Conservation (phyloP, 768 basidiomycete genomes). For the Auricularia auricula-judae region DNA sequence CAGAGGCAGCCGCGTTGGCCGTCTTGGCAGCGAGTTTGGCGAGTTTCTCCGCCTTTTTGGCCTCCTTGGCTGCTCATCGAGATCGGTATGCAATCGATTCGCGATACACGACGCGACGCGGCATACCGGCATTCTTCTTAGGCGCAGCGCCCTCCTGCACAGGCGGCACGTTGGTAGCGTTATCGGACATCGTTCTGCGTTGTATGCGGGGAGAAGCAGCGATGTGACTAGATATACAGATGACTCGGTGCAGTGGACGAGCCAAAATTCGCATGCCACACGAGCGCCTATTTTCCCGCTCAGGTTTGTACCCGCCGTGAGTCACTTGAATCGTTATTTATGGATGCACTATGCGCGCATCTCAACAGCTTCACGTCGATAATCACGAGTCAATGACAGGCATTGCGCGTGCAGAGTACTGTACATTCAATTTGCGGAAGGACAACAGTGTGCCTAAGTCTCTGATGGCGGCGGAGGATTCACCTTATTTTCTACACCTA, state of each 20-base stretch:
- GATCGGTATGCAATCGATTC: neutral
- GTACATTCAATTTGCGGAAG: neutral
- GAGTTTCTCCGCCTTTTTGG: conserved; percentile 49
- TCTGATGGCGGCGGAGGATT: conserved; percentile 19
- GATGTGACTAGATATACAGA: neutral
- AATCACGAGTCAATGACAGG: no score
- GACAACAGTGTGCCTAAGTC: neutral
- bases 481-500: conserved; percentile 68
- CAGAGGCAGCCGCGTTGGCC: conserved; percentile 33
- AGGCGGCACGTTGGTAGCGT: neutral
- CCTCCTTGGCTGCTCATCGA: conserved; percentile 14
- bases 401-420: no score
- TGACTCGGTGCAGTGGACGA: neutral
- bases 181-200: neutral
- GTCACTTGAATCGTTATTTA: neutral
- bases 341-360: no score
- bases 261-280: neutral
- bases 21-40: conserved; percentile 57
- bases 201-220: neutral
- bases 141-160: neutral
- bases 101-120: neutral
- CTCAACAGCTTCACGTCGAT: no score
- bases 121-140: neutral
- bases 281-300: neutral
- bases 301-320: neutral